Evolutionary conservation across 2,329 filamentous ascomycete genomes (phyloP), one percentile per base, ranked within the genome.

Genomic region (Phyllosticta capitalensis): DNA sequence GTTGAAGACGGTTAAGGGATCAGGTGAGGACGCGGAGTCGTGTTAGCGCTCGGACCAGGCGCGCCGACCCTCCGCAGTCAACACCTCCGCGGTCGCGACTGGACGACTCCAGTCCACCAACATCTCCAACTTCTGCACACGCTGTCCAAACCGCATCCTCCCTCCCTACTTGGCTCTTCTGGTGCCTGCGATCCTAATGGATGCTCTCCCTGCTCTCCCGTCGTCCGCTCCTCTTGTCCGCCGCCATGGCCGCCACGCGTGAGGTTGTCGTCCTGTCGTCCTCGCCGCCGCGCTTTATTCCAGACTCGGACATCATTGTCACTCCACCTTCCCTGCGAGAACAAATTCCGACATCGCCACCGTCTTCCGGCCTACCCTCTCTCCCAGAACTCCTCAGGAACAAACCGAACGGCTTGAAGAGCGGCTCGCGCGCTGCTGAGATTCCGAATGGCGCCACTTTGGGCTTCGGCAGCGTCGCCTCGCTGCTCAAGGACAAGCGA

Each of bases 391-490:
- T 65, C 33, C 63, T 67, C 14, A 62, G 57, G 56, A 67, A 54
- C 12, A 55, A 60, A 22, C 52, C 61, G 0, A n/a, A 3, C 3
- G 67, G 68, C 70, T 6, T 70, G 22, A 64, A 58, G 58, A 62
- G 62, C 20, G 68, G 67, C 4, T 67, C 67, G 26, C 64, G 66
- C 50, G 69, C 67, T 55, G 65, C 64, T 21, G 58, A 64, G 1
- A 65, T 70, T 28, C 67, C 71, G 21, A 61, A 65, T 20, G 65
- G 63, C 7, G 66, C 64, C 12, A 54, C 63, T 2, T 65, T 66
- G 59, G 71, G 70, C 21, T 73, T 72, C 57, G 68, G 68, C 65
- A 72, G 49, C 59, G 69, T 70, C 6, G 63, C 64, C 56, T 70
- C 67, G 56, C 61, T 74, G 17, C 56, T 72, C n/a, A 66, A 64